A percentile compares a stretch with the other conserved stretches of the same genome.
These are phyloP conservation scores for Tylopilus vinaceipallidus DNA, from an alignment of 768 basidiomycete genomes.

Conservation along the genomic window DNA sequence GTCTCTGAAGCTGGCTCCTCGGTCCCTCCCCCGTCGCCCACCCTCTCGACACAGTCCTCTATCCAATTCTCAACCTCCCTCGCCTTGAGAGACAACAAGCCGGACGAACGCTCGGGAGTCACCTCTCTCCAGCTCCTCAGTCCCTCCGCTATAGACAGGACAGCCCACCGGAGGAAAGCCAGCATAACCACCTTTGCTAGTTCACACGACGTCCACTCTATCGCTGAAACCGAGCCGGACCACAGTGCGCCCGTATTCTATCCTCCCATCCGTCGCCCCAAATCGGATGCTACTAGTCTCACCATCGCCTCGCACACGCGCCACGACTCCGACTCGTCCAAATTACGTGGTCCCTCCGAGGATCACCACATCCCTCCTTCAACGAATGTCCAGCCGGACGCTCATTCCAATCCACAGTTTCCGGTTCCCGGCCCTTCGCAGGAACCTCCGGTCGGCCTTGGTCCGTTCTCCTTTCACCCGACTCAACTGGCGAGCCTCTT, in stretches of 20 bases:
- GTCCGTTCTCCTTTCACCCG: constrained; percentile 75
- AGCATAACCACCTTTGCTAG: constrained; percentile 58
- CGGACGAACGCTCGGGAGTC: constrained; percentile 52
- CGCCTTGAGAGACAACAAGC: constrained; percentile 66
- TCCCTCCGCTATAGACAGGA: constrained; percentile 34
- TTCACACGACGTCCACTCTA: constrained; percentile 35
- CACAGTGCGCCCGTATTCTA: constrained; percentile 29
- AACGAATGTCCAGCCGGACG: constrained; percentile 22
- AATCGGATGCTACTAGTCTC: constrained; percentile 34
- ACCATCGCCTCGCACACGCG: constrained; percentile 37
- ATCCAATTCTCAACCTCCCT: constrained; percentile 56
- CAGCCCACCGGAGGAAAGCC: constrained; percentile 49
- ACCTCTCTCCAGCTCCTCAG: constrained; percentile 51
- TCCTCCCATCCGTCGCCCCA: constrained; percentile 35
- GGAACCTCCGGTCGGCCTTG: constrained; percentile 50
- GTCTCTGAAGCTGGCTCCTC: constrained; percentile 42
- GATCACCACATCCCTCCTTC: constrained; percentile 15
- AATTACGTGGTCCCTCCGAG: constrained; percentile 11
- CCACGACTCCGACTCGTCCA: constrained; percentile 37
- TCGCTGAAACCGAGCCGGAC: constrained; percentile 53
- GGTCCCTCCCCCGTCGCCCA: constrained; percentile 67
- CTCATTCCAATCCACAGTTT: constrained; percentile 20
- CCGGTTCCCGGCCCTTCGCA: constrained; percentile 30
- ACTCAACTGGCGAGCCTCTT: constrained; percentile 78
- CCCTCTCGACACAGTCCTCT: constrained; percentile 64